Evolutionary conservation across 1,284 basidiomycete genomes (phyloP).

Genomic region (Exobasidium cylindrosporum): DNA sequence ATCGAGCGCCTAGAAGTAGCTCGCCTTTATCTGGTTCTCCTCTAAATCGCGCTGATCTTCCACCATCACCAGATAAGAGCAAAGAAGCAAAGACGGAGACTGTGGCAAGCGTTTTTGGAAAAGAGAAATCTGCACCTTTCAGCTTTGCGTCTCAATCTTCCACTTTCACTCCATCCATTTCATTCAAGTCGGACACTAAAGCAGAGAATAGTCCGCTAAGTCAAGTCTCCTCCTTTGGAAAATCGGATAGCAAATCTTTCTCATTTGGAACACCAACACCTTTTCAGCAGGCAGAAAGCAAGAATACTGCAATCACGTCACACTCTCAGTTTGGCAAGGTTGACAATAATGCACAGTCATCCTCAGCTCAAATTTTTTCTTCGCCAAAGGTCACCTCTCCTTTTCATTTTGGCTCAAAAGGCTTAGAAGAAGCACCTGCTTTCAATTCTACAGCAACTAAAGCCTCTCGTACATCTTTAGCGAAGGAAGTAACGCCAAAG

Average conservation of each 20-base stretch:
- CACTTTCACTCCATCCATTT: neutral
- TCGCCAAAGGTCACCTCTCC: too few species aligned
- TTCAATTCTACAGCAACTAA: constrained; percentile 17
- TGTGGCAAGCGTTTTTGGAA: neutral
- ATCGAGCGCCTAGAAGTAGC: constrained; percentile 33
- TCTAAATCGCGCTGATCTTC: constrained; percentile 28
- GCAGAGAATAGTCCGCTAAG: constrained; percentile 9
- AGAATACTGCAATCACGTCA: neutral
- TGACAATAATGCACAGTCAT: neutral
- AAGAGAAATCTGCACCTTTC: constrained; percentile 1
- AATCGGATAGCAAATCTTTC: neutral
- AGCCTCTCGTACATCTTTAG: constrained; percentile 17
- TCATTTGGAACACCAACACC: neutral
- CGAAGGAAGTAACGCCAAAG: neutral
- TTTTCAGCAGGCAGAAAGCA: neutral
- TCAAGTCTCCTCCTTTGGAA: neutral
- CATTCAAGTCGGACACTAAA: neutral
- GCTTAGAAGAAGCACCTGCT: constrained; percentile 7
- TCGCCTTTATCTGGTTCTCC: constrained; percentile 35
- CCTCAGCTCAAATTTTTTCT: too few species aligned
- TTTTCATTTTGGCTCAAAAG: constrained; percentile 7
- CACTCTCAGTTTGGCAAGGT: neutral
- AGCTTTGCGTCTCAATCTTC: constrained; percentile 3
- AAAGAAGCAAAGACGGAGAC: neutral
- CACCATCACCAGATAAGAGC: constrained; percentile 23